These are phyloP conservation scores for Gynostemma pentaphyllum DNA, from an alignment of 306 rosid species.

Conservation along the genomic window DNA sequence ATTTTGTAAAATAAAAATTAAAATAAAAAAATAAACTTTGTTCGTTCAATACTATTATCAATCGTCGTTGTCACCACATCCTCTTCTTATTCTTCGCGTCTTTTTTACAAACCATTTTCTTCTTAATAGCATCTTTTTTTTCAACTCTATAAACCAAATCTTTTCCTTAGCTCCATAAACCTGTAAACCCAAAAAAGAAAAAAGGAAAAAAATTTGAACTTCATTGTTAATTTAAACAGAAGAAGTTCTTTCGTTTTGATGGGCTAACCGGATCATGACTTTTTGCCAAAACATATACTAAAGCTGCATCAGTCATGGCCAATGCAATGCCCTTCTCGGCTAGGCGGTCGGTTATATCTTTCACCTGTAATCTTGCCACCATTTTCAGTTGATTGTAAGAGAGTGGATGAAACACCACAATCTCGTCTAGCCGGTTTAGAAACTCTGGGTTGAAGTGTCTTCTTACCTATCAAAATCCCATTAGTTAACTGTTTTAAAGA, in stretches of 20 bases:
- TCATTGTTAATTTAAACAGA: too few relatives aligned
- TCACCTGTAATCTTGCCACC: slow-evolving; percentile 71
- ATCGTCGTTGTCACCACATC: too few relatives aligned
- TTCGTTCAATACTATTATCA: too few relatives aligned
- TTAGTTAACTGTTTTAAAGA: too few relatives aligned
- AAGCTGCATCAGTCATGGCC: slow-evolving; percentile 59
- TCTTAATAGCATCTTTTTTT: too few relatives aligned
- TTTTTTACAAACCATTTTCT: too few relatives aligned
- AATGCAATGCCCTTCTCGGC: slow-evolving; percentile 66
- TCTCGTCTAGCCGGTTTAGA: slow-evolving; percentile 60
- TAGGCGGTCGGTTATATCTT: slow-evolving; percentile 61
- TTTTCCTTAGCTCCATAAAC: slow-evolving; percentile 66
- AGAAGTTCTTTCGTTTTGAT: too few relatives aligned
- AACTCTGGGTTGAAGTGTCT: slow-evolving; percentile 73
- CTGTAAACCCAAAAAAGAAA: slow-evolving; percentile 22
- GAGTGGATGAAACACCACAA: slow-evolving; percentile 75
- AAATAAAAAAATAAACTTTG: too few relatives aligned
- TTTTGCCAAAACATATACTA: slow-evolving; percentile 42
- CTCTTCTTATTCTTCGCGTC: too few relatives aligned
- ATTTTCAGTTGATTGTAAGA: slow-evolving; percentile 52
- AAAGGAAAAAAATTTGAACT: too few relatives aligned
- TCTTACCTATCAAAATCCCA: slow-evolving; percentile 41
- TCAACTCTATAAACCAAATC: slow-evolving; percentile 25
- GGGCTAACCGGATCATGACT: slow-evolving; percentile 71
- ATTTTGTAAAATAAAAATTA: too few relatives aligned